Conservation (phyloP, 108 stramenopile genomes). For the Conticribra guillardii region DNA sequence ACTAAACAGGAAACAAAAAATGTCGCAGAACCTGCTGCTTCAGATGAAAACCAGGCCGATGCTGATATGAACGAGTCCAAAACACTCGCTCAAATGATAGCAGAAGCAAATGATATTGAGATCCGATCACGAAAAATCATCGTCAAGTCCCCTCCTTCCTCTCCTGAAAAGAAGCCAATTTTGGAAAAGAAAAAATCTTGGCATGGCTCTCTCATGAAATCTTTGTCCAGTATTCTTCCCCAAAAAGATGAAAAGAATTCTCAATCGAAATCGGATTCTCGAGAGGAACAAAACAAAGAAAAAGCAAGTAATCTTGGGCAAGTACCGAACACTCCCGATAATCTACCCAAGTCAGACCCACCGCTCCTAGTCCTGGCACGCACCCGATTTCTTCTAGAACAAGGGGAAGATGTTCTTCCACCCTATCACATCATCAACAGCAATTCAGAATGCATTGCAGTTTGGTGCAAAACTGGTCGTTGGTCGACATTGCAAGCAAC, state of each 20-base stretch:
- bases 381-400: slow-evolving; percentile 54
- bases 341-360: slow-evolving; percentile 56
- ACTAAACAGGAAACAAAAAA: background rate
- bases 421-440: slow-evolving; percentile 74
- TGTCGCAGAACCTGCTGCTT: background rate
- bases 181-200: slow-evolving; percentile 13
- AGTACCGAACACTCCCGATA: slow-evolving; percentile 1
- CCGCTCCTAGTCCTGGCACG: slow-evolving; percentile 51
- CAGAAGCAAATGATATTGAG: slow-evolving; percentile 45
- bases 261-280: too few relatives aligned
- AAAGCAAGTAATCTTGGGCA: background rate
- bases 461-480: slow-evolving; percentile 60
- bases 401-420: slow-evolving; percentile 52
- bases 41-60: background rate
- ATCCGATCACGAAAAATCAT: slow-evolving; percentile 11
- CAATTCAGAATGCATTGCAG: slow-evolving; percentile 86
- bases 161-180: slow-evolving; percentile 13
- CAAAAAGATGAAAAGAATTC: slow-evolving; percentile 16
- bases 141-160: slow-evolving; percentile 1
- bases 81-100: slow-evolving; percentile 39
- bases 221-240: slow-evolving; percentile 33
- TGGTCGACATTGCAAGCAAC: slow-evolving; percentile 51
- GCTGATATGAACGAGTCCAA: slow-evolving; percentile 18
- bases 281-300: slow-evolving; percentile 3
- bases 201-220: slow-evolving; percentile 37